Base-by-base conservation (phyloP, 1,284 basidiomycete genomes). In the Ceratobasidium papillatum region DNA sequence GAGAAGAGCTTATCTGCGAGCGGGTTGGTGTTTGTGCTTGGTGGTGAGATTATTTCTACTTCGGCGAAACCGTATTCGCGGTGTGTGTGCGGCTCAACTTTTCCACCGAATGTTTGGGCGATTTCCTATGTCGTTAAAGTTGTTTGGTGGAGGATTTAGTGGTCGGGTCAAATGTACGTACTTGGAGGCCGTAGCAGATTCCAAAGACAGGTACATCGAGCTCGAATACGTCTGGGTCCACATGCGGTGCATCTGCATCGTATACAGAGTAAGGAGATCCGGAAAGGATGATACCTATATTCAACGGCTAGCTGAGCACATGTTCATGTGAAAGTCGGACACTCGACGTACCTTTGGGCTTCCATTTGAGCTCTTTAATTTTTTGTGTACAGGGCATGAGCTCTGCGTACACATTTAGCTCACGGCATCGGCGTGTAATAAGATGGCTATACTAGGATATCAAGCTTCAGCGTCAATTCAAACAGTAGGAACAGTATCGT, bases 191-290 rank as follows among this genome's bases (percentile, higher is more conserved):
- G 84, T 99, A 99, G 83, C 98, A 99, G 77, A 99, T 99, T 61
- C 98, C 98, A 19, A 99, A 87, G 72, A 99, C 91, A 22, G 98
- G 97, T 0, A 99, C 91, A 45, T 93, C 95, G 17, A 94, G 87
- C 52, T 91, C 88, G 80, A 96, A 99, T n/a, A 99, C 91, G n/a
- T 88, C 91, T 22, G 95, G 94, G 83, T 99, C 97, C 59, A 96
- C 96, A 78, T 96, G 94, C 19, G 98, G 98, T 5, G 98, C 92
- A 79, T 92, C 95, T 49, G 88, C 83, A 78, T 97, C 97, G 83
- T 99, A 99, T 22, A 99, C 98, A 49, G 97, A 99, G 85, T 98
- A 99, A 0, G 98, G 98, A 14, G 98, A 99, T 75, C 98, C 98
- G 58, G 96, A 99, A 54, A 99, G 88, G 80, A 99, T 99, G 82